phyloP scores from a whole-genome alignment of 2,329 filamentous ascomycete species.

The Xylariaceae sp. region DNA sequence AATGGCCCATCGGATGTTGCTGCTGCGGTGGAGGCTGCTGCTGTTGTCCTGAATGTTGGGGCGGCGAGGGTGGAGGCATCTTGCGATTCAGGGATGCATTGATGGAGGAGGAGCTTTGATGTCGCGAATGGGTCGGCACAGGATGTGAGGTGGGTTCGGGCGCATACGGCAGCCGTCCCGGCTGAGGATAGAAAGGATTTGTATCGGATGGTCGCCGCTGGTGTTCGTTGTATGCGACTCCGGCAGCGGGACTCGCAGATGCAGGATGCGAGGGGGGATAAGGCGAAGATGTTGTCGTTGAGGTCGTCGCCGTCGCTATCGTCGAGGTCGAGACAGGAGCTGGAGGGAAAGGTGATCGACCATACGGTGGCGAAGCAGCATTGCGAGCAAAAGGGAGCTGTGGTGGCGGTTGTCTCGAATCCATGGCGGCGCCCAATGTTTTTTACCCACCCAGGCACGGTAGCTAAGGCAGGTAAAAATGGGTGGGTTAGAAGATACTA shows the following conservation, averaged over 20 bases:
- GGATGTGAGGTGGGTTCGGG: slow-evolving; percentile 36
- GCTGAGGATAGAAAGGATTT: slow-evolving; percentile 36
- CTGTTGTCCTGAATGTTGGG: slow-evolving; percentile 27
- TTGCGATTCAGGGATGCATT: slow-evolving; percentile 14
- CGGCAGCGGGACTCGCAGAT: slow-evolving; percentile 32
- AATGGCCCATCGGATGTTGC: slow-evolving; percentile 36
- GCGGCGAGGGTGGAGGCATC: slow-evolving; percentile 2
- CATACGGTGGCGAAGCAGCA: slow-evolving; percentile 31
- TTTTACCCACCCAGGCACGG: slow-evolving; percentile 15
- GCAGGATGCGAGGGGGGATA: slow-evolving; percentile 35
- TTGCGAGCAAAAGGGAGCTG: slow-evolving; percentile 35
- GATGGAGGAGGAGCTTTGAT: slow-evolving; percentile 38
- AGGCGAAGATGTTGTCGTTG: slow-evolving; percentile 25
- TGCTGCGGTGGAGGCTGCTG: slow-evolving; percentile 26
- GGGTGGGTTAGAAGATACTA: neutral
- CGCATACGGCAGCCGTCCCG: slow-evolving; percentile 32
- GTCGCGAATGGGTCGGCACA: slow-evolving; percentile 34
- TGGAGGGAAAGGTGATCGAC: slow-evolving; percentile 31
- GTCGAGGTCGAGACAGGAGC: slow-evolving; percentile 16
- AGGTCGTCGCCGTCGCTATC: slow-evolving; percentile 15
- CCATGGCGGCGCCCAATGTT: slow-evolving; percentile 26
- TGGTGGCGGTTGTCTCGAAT: slow-evolving; percentile 34
- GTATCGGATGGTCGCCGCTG: slow-evolving; percentile 37
- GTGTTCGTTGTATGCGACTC: slow-evolving; percentile 29
- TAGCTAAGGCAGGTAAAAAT: too few species aligned